These are phyloP conservation scores for Botryotinia convoluta DNA, from an alignment of 2,329 filamentous ascomycete genomes.

Conservation along the genomic window DNA sequence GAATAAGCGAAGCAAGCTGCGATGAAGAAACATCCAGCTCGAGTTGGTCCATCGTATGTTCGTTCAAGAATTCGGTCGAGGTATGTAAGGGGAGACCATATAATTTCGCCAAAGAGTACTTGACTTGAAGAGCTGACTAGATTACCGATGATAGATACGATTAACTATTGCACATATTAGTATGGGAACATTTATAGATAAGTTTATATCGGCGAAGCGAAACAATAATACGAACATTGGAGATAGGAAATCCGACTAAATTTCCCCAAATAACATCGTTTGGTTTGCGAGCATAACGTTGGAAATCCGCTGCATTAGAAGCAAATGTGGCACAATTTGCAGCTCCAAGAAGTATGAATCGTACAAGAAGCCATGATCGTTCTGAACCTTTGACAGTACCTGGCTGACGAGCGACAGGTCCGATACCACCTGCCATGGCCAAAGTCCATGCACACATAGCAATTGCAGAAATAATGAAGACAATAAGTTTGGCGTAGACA, in stretches of 20 bases:
- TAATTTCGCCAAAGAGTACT: slow-evolving; percentile 38
- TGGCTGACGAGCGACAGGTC: slow-evolving; percentile 34
- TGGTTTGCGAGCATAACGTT: slow-evolving; percentile 43
- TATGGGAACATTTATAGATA: too few relatives aligned
- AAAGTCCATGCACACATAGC: slow-evolving; percentile 44
- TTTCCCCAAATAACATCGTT: slow-evolving; percentile 45
- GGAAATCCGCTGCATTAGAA: slow-evolving; percentile 45
- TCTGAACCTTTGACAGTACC: slow-evolving; percentile 38
- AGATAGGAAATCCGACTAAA: slow-evolving; percentile 43
- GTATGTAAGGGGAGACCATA: slow-evolving; percentile 41
- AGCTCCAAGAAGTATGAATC: slow-evolving; percentile 41
- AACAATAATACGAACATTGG: slow-evolving; percentile 31
- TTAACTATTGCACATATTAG: slow-evolving; percentile 22
- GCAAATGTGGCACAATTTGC: slow-evolving; percentile 42
- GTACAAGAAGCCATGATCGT: slow-evolving; percentile 41
- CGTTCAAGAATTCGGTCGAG: slow-evolving; percentile 40
- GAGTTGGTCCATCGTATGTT: slow-evolving; percentile 39
- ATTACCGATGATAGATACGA: slow-evolving; percentile 43
- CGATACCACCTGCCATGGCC: slow-evolving; percentile 37
- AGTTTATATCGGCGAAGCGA: not conserved
- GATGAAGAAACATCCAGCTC: slow-evolving; percentile 44
- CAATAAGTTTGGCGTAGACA: slow-evolving; percentile 41
- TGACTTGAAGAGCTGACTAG: slow-evolving; percentile 40
- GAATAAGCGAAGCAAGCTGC: slow-evolving; percentile 44
- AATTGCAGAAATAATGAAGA: slow-evolving; percentile 41